These are phyloP conservation scores for Wilcoxina mikolae DNA, from an alignment of 495 filamentous ascomycete species.

Conservation along the genomic window DNA sequence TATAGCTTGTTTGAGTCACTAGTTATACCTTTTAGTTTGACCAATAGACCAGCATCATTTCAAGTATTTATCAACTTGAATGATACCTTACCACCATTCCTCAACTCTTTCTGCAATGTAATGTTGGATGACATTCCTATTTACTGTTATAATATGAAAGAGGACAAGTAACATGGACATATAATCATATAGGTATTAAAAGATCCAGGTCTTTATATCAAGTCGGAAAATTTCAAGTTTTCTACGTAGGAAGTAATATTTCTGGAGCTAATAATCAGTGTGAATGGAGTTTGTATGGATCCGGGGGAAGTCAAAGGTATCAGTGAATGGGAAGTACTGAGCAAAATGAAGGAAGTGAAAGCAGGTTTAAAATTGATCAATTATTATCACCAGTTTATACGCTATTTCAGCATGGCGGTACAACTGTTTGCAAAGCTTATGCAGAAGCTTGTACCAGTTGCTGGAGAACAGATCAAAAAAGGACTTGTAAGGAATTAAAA, in stretches of 20 bases:
- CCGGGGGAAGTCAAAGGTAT: background rate
- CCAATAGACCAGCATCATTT: conserved; percentile 22
- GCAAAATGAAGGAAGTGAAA: conserved; percentile 21
- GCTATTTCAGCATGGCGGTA: conserved; percentile 17
- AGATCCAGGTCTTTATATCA: background rate
- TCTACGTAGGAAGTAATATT: background rate
- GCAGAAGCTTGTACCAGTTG: background rate
- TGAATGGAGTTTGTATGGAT: background rate
- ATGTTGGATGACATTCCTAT: no score
- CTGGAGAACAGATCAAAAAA: background rate
- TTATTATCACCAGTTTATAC: conserved; percentile 30
- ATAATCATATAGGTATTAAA: background rate
- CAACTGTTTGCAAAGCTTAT: conserved; percentile 10
- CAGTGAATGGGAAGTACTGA: background rate
- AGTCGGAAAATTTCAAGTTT: conserved; percentile 9
- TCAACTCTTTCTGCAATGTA: conserved; percentile 25
- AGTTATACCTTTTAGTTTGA: conserved; percentile 25
- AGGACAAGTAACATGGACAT: background rate
- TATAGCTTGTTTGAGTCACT: conserved; percentile 26
- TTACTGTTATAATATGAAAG: conserved; percentile 11
- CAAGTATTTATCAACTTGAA: conserved; percentile 31
- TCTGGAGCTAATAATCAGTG: background rate
- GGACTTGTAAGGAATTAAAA: no score
- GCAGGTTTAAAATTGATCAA: conserved; percentile 30
- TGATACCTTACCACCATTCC: conserved; percentile 17